These are phyloP conservation scores for Andalucia godoyi DNA, from an alignment of 78 protist species.

Conservation along the genomic window DNA sequence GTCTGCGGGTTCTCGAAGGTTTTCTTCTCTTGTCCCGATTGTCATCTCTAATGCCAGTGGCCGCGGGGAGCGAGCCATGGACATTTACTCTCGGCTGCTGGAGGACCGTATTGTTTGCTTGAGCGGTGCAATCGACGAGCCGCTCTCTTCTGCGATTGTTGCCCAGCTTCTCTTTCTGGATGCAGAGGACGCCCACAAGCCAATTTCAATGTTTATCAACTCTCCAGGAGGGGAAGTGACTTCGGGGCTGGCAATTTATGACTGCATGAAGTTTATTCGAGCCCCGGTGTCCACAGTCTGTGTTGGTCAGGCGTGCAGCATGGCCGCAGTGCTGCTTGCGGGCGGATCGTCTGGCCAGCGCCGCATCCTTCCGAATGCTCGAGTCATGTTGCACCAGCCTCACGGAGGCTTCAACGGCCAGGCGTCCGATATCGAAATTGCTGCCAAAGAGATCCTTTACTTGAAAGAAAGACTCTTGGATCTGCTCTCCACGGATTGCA, in stretches of 20 bases:
- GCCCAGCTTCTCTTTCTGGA: slow-evolving; percentile 39
- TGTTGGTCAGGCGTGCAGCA: slow-evolving; percentile 35
- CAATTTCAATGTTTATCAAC: slow-evolving; percentile 41
- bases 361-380: slow-evolving; percentile 23
- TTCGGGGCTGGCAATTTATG: slow-evolving; percentile 31
- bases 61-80: slow-evolving; percentile 7
- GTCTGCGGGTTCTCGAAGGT: no score
- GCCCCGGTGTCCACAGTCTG: slow-evolving; percentile 21
- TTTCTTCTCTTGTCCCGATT: no score
- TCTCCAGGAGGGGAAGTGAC: slow-evolving; percentile 38
- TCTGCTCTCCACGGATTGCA: no score
- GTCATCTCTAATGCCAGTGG: neutral
- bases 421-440: slow-evolving; percentile 30
- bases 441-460: slow-evolving; percentile 23
- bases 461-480: no score
- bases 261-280: slow-evolving; percentile 20
- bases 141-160: neutral
- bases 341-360: slow-evolving; percentile 20
- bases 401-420: slow-evolving; percentile 4
- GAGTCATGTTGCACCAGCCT: slow-evolving; percentile 50
- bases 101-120: slow-evolving; percentile 24
- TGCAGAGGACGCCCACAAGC: neutral
- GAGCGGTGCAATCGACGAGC: slow-evolving; percentile 19
- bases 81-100: slow-evolving; percentile 34
- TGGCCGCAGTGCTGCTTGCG: slow-evolving; percentile 40